Evolutionary conservation across 768 basidiomycete species (phyloP).

Genomic region (Tulasnella sp.): DNA sequence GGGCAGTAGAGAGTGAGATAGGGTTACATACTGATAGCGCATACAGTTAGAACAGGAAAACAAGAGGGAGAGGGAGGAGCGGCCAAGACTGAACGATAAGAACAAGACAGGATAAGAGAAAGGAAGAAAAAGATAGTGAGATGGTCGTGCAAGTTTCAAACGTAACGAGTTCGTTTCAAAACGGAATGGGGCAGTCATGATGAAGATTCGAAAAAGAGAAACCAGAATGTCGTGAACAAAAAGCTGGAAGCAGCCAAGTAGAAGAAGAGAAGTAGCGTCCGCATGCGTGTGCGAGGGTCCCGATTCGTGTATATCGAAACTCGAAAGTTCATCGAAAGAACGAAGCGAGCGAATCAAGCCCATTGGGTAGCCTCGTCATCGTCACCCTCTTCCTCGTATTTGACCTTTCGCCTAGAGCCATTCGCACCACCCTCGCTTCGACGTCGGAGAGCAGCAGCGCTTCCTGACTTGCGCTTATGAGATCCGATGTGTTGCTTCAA

Average conservation of each 20-base stretch:
- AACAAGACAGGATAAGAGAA: not conserved
- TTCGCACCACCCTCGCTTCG: not conserved
- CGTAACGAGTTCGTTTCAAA: constrained; percentile 1
- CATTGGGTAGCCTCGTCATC: not conserved
- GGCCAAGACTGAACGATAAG: not conserved
- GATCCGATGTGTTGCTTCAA: constrained; percentile 24
- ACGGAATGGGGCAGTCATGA: not conserved
- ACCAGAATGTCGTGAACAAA: not conserved
- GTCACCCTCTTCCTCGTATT: constrained; percentile 2
- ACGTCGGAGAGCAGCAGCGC: not conserved
- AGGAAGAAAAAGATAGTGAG: not conserved
- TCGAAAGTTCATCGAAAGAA: not conserved
- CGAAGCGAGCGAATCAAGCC: not conserved
- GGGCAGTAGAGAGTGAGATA: not conserved
- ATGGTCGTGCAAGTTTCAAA: not conserved
- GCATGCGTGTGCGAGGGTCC: not conserved
- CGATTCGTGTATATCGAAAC: not conserved
- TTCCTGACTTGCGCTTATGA: constrained; percentile 18
- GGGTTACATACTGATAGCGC: constrained; percentile 1
- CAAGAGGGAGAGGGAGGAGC: not conserved
- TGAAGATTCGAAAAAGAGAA: not conserved
- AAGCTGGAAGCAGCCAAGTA: not conserved
- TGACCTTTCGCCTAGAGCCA: not conserved
- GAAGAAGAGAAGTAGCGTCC: not conserved
- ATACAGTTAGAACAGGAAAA: not conserved